phyloP scores from a whole-genome alignment of 2,329 filamentous ascomycete genomes.

The Colletotrichum sp. region DNA sequence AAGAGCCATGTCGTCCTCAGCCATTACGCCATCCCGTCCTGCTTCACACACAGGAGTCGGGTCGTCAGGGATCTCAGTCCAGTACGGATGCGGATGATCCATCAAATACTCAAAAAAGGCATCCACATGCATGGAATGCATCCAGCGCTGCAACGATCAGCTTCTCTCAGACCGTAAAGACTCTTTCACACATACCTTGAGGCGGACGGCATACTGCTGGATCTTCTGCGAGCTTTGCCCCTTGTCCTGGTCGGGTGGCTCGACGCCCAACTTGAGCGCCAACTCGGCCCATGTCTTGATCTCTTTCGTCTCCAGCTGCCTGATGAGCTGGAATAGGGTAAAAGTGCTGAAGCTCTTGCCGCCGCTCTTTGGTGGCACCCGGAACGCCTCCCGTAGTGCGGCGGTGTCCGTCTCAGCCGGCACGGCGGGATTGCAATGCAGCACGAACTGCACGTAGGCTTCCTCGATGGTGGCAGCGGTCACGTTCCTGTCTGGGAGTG shows the following conservation, averaged over 20 bases:
- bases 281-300: slow-evolving; percentile 94
- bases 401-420: slow-evolving; percentile 71
- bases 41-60: slow-evolving; percentile 67
- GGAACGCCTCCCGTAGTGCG: slow-evolving; percentile 77
- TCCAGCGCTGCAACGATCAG: slow-evolving; percentile 73
- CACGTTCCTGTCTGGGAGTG: slow-evolving; percentile 71
- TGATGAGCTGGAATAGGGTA: slow-evolving; percentile 78
- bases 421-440: slow-evolving; percentile 89
- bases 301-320: slow-evolving; percentile 78
- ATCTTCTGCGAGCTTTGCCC: slow-evolving; percentile 92
- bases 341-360: slow-evolving; percentile 86
- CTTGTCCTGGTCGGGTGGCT: slow-evolving; percentile 80
- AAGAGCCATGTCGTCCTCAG: slow-evolving; percentile 89
- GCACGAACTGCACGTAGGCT: slow-evolving; percentile 83
- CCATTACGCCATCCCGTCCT: slow-evolving; percentile 79
- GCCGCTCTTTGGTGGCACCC: slow-evolving; percentile 82
- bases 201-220: slow-evolving; percentile 89
- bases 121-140: slow-evolving; percentile 95
- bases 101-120: slow-evolving; percentile 93
- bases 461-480: slow-evolving; percentile 77
- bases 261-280: slow-evolving; percentile 85
- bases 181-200: slow-evolving; percentile 68
- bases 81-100: slow-evolving; percentile 80
- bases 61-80: slow-evolving; percentile 73
- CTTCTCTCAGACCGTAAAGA: neutral